Evolutionary conservation across 208 protist genomes (phyloP).

Genomic region (Angomonas ambiguus): DNA sequence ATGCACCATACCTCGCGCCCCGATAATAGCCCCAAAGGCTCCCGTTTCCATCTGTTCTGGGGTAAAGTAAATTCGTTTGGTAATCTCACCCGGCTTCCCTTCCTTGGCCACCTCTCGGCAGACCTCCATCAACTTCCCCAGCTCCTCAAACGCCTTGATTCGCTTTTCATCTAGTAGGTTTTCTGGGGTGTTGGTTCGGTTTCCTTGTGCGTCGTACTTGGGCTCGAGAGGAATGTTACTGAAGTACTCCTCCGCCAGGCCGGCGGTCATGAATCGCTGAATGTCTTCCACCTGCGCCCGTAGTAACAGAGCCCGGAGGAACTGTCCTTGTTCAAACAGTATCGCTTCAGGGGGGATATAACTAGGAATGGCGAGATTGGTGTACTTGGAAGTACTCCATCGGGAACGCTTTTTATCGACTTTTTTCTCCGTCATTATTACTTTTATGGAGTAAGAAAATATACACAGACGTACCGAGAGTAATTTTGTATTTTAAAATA

Average conservation of each 20-base stretch:
- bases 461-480: too few species aligned
- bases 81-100: slow-evolving; percentile 59
- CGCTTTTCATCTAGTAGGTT: slow-evolving; percentile 67
- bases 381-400: slow-evolving; percentile 79
- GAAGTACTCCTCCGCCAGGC: slow-evolving; percentile 69
- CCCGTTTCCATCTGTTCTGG: slow-evolving; percentile 81
- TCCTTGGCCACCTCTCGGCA: slow-evolving; percentile 48
- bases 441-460: too few species aligned
- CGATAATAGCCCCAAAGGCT: slow-evolving; percentile 85
- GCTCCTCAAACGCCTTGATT: slow-evolving; percentile 60
- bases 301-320: slow-evolving; percentile 76
- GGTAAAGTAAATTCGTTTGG: slow-evolving; percentile 86
- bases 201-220: slow-evolving; percentile 71
- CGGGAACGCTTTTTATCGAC: slow-evolving; percentile 36
- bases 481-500: too few species aligned
- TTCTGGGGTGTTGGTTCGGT: slow-evolving; percentile 78
- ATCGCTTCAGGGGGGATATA: slow-evolving; percentile 85
- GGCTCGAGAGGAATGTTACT: slow-evolving; percentile 65
- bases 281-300: slow-evolving; percentile 71
- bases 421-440: slow-evolving; percentile 21
- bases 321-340: slow-evolving; percentile 75
- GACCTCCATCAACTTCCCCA: slow-evolving; percentile 55
- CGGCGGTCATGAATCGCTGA: slow-evolving; percentile 62
- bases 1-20: slow-evolving; percentile 82
- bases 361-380: slow-evolving; percentile 73